These are phyloP conservation scores for Puccinia hordei DNA, from an alignment of 1,284 basidiomycete genomes.

Conservation along the genomic window DNA sequence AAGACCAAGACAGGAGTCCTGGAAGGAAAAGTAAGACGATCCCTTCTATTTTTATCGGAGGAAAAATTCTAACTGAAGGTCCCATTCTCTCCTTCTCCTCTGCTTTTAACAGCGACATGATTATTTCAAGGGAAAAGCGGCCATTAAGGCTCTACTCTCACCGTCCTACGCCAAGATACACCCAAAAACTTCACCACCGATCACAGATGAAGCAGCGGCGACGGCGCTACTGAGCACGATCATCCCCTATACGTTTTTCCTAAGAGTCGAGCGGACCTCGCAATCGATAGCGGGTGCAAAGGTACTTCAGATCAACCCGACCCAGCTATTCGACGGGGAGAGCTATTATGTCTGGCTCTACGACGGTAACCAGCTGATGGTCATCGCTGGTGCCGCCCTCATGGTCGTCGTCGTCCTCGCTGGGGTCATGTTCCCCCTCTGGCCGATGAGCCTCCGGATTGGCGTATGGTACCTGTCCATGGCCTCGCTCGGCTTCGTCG, in stretches of 20 bases:
- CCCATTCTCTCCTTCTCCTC: background rate
- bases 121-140: conserved; percentile 73
- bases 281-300: conserved; percentile 73
- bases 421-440: conserved; percentile 98
- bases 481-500: conserved; percentile 82
- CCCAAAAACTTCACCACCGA: conserved; percentile 69
- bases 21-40: conserved; percentile 31
- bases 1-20: conserved; percentile 43
- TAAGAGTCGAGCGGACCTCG: conserved; percentile 60
- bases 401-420: conserved; percentile 94
- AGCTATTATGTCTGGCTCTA: conserved; percentile 96
- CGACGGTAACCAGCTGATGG: conserved; percentile 88
- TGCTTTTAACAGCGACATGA: conserved; percentile 14
- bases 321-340: conserved; percentile 75
- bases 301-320: conserved; percentile 73
- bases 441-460: conserved; percentile 88
- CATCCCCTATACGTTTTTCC: conserved; percentile 67
- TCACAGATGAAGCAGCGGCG: conserved; percentile 78
- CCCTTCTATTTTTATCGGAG: background rate
- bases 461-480: conserved; percentile 96
- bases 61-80: background rate
- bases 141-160: conserved; percentile 84
- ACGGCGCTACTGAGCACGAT: conserved; percentile 69
- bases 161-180: conserved; percentile 88
- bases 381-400: conserved; percentile 83